A percentile compares a stretch with the other conserved stretches of the same genome.
phyloP scores from a whole-genome alignment of 2,329 filamentous ascomycete species.

The Aspergillus awamori region DNA sequence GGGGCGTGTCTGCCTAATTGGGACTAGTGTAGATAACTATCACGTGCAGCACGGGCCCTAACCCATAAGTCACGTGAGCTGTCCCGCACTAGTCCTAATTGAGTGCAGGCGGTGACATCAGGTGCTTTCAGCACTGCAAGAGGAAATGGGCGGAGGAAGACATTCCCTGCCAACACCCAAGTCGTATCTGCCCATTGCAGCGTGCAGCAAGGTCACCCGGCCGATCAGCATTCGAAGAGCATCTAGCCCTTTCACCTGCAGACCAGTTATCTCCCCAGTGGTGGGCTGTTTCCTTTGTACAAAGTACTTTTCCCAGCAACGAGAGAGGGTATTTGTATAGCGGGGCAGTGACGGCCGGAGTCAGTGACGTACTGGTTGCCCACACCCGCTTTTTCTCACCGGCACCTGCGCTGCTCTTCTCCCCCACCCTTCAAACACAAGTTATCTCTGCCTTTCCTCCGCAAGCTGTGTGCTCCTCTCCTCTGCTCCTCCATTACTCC shows the following conservation, averaged over 20 bases:
- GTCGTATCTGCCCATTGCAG: neutral
- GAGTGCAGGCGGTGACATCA: slow-evolving; percentile 17
- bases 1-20: neutral
- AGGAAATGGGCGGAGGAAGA: neutral
- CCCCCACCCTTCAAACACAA: slow-evolving; percentile 20
- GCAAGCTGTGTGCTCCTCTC: slow-evolving; percentile 14
- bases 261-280: neutral
- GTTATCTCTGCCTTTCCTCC: slow-evolving; percentile 13
- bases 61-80: slow-evolving; percentile 12
- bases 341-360: neutral
- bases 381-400: slow-evolving; percentile 42
- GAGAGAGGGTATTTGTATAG: neutral
- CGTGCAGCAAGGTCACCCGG: neutral
- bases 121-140: slow-evolving; percentile 4
- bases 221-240: neutral
- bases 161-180: neutral
- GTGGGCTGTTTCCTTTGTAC: neutral
- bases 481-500: neutral
- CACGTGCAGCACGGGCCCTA: slow-evolving; percentile 7
- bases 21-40: neutral
- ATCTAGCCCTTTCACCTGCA: slow-evolving; percentile 1
- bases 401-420: slow-evolving; percentile 27
- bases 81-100: slow-evolving; percentile 2
- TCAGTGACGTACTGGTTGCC: slow-evolving; percentile 26
- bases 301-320: too few species aligned